A percentile compares a stretch with the other conserved stretches of the same genome.
These are phyloP conservation scores for Pestalotiopsis sp. DNA, from an alignment of 2,329 filamentous ascomycete genomes.

Conservation along the genomic window DNA sequence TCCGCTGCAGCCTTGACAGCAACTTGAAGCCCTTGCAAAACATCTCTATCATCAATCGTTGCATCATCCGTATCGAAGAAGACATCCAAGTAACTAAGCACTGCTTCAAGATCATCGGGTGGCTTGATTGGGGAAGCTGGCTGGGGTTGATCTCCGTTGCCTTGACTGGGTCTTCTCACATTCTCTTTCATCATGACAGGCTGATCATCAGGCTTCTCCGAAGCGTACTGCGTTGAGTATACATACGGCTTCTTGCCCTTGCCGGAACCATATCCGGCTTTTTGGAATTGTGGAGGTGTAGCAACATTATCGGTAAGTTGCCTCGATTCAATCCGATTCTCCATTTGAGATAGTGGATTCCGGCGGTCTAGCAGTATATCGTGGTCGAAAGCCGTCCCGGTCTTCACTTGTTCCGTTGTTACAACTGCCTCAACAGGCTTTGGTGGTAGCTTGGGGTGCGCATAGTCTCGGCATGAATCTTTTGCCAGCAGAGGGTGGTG, in stretches of 20 bases:
- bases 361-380: slow-evolving; percentile 8
- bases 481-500: neutral
- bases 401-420: neutral
- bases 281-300: neutral
- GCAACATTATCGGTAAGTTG: neutral
- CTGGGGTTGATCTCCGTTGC: neutral
- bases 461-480: neutral
- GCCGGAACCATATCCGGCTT: neutral
- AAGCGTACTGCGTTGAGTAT: neutral
- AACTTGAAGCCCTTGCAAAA: slow-evolving; percentile 56
- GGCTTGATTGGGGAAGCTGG: neutral
- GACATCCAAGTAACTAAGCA: slow-evolving; percentile 24
- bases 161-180: neutral
- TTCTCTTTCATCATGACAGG: neutral
- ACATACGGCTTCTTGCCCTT: neutral
- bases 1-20: slow-evolving; percentile 59
- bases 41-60: slow-evolving; percentile 49
- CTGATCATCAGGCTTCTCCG: neutral
- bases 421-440: neutral
- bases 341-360: neutral
- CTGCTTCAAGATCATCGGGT: neutral
- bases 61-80: slow-evolving; percentile 37
- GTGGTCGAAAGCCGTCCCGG: neutral
- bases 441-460: neutral
- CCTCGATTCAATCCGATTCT: neutral